Conservation (phyloP, 2,329 filamentous ascomycete genomes). For the Westerdykella sp. region DNA sequence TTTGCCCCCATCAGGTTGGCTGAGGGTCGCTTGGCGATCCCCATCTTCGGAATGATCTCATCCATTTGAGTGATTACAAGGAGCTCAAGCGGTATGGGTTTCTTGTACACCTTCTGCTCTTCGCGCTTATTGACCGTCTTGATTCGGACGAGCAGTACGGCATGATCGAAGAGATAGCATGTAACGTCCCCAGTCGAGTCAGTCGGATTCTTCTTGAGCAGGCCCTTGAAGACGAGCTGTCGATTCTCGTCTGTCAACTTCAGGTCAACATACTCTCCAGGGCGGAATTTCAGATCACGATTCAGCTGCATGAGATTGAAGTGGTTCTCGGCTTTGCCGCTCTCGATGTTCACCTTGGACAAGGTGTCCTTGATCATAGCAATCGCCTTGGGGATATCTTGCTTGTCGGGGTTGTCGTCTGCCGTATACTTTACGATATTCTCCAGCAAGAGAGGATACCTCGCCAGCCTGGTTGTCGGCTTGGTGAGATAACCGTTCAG, state of each 20-base stretch:
- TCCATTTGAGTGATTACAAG: slow-evolving; percentile 96
- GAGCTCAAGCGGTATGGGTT: slow-evolving; percentile 90
- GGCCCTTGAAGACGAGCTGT: slow-evolving; percentile 89
- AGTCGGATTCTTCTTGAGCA: slow-evolving; percentile 84
- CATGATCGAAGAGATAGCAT: slow-evolving; percentile 93
- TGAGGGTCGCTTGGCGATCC: slow-evolving; percentile 77
- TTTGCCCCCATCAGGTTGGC: slow-evolving; percentile 60
- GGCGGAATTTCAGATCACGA: slow-evolving; percentile 82
- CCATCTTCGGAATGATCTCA: slow-evolving; percentile 76
- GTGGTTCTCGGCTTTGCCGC: slow-evolving; percentile 93
- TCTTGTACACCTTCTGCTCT: slow-evolving; percentile 89
- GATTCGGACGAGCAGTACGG: slow-evolving; percentile 80
- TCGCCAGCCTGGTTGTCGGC: slow-evolving; percentile 86
- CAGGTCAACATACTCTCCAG: slow-evolving; percentile 85
- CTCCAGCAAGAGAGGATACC: slow-evolving; percentile 87
- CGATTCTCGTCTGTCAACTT: slow-evolving; percentile 91
- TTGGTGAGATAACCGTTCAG: slow-evolving; percentile 97
- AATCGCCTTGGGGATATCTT: slow-evolving; percentile 87
- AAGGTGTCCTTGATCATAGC: slow-evolving; percentile 80
- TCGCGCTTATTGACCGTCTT: slow-evolving; percentile 91
- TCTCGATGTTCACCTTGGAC: slow-evolving; percentile 84
- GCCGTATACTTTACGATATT: slow-evolving; percentile 89
- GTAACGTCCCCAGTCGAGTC: slow-evolving; percentile 79
- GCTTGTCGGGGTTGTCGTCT: slow-evolving; percentile 80
- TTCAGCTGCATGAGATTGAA: slow-evolving; percentile 93